Percentiles rank a stretch among this genome's conserved stretches.
phyloP scores from a whole-genome alignment of 2,329 filamentous ascomycete genomes.

The Aspergillus sp. region DNA sequence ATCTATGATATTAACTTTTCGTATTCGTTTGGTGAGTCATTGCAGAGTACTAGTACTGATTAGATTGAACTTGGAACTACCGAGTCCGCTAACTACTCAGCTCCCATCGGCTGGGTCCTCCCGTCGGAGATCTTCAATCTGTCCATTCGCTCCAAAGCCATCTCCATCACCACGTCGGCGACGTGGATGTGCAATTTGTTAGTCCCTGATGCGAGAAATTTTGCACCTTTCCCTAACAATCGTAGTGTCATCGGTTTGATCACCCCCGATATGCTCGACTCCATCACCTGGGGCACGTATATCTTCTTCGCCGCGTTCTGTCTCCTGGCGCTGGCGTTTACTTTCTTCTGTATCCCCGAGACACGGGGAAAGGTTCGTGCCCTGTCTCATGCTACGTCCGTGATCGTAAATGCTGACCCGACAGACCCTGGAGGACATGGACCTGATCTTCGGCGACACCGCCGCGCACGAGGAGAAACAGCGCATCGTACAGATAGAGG shows the following conservation, averaged over 20 bases:
- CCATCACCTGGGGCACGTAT: constrained; percentile 38
- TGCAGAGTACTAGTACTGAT: too few species aligned
- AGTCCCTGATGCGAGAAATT: constrained; percentile 7
- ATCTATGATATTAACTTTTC: constrained; percentile 39
- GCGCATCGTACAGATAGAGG: constrained; percentile 39
- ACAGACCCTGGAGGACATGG: constrained; percentile 56
- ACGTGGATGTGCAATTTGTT: constrained; percentile 31
- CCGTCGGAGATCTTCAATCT: constrained; percentile 40
- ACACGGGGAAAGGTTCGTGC: constrained; percentile 32
- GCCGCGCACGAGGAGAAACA: constrained; percentile 37
- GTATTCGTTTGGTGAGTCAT: constrained; percentile 33
- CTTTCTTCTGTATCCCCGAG: constrained; percentile 35
- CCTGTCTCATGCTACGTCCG: background rate
- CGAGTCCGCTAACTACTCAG: constrained; percentile 11
- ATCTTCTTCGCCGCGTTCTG: constrained; percentile 40
- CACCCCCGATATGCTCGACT: constrained; percentile 37
- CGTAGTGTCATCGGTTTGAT: constrained; percentile 35
- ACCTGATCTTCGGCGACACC: constrained; percentile 44
- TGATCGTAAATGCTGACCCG: background rate
- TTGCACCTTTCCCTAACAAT: background rate
- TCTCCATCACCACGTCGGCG: constrained; percentile 34
- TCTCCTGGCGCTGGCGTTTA: constrained; percentile 33
- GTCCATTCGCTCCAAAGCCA: constrained; percentile 36
- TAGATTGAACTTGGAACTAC: too few species aligned
- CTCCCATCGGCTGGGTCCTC: constrained; percentile 39